These are phyloP conservation scores for Alternaria infectoria DNA, from an alignment of 2,329 filamentous ascomycete species.

Conservation along the genomic window DNA sequence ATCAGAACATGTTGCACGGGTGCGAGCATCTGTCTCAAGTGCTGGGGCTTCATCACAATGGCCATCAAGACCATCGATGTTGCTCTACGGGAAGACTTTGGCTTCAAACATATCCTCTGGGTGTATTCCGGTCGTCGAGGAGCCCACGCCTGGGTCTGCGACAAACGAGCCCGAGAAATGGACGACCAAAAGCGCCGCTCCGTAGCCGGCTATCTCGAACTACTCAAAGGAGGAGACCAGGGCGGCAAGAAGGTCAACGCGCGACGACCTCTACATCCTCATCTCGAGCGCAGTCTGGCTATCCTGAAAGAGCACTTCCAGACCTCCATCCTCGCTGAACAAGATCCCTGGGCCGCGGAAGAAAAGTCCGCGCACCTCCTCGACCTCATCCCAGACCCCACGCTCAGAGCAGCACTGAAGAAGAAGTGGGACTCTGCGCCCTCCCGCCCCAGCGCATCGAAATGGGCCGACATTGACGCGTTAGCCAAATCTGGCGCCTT, in stretches of 20 bases:
- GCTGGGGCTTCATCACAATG: conserved; percentile 98
- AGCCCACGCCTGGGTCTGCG: conserved; percentile 97
- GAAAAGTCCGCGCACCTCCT: conserved; percentile 80
- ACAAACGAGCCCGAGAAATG: conserved; percentile 81
- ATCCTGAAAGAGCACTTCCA: conserved; percentile 86
- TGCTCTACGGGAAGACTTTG: conserved; percentile 90
- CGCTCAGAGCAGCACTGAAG: conserved; percentile 76
- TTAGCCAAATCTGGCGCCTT: conserved; percentile 78
- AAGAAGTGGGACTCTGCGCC: conserved; percentile 92
- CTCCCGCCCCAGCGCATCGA: conserved; percentile 74
- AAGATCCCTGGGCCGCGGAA: conserved; percentile 78
- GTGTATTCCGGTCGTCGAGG: conserved; percentile 97
- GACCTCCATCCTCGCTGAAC: conserved; percentile 77
- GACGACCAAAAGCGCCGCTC: conserved; percentile 85
- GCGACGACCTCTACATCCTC: conserved; percentile 85
- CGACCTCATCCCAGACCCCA: conserved; percentile 80
- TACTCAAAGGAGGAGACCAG: conserved; percentile 85
- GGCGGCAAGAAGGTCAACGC: conserved; percentile 87
- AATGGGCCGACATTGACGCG: conserved; percentile 94
- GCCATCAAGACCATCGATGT: conserved; percentile 91
- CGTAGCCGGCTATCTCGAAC: conserved; percentile 86
- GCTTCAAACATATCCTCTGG: conserved; percentile 96
- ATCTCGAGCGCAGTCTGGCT: conserved; percentile 84
- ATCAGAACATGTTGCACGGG: conserved; percentile 94
- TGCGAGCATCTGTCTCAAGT: conserved; percentile 90